phyloP scores from a whole-genome alignment of 1,139 yeast species.

The Kodamaea sp. region DNA sequence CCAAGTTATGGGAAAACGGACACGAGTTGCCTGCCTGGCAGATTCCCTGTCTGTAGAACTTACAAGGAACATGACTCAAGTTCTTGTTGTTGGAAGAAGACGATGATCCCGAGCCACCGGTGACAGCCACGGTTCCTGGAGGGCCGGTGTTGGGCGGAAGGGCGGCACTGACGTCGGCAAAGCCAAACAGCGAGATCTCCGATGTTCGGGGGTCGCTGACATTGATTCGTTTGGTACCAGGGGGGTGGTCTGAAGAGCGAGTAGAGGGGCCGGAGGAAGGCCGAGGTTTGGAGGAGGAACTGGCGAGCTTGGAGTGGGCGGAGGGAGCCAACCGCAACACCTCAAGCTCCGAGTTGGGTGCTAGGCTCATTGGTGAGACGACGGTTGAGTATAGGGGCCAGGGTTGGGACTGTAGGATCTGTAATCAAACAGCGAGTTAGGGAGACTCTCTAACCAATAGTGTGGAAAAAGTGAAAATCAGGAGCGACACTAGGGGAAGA shows the following conservation, averaged over 20 bases:
- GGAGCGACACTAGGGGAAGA: too few relatives aligned
- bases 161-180: slow-evolving; percentile 5
- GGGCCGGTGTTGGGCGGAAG: slow-evolving; percentile 47
- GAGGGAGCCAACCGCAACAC: slow-evolving; percentile 4
- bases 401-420: too few relatives aligned
- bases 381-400: too few relatives aligned
- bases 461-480: too few relatives aligned
- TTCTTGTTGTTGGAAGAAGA: slow-evolving; percentile 31
- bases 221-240: slow-evolving; percentile 5
- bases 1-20: slow-evolving; percentile 84
- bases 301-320: slow-evolving; percentile 1
- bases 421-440: too few relatives aligned
- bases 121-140: slow-evolving; percentile 32
- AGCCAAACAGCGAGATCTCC: slow-evolving; percentile 3
- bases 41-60: slow-evolving; percentile 84
- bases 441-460: too few relatives aligned
- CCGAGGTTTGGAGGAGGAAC: slow-evolving; percentile 3
- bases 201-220: slow-evolving; percentile 8
- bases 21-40: slow-evolving; percentile 94
- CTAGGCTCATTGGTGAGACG: slow-evolving; percentile 6
- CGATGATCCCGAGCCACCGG: slow-evolving; percentile 13
- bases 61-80: slow-evolving; percentile 92
- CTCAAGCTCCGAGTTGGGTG: slow-evolving; percentile 4
- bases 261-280: background rate
- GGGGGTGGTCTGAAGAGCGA: slow-evolving; percentile 1